Conservation (phyloP, 208 protist genomes). For the Acanthamoeba royreba region DNA sequence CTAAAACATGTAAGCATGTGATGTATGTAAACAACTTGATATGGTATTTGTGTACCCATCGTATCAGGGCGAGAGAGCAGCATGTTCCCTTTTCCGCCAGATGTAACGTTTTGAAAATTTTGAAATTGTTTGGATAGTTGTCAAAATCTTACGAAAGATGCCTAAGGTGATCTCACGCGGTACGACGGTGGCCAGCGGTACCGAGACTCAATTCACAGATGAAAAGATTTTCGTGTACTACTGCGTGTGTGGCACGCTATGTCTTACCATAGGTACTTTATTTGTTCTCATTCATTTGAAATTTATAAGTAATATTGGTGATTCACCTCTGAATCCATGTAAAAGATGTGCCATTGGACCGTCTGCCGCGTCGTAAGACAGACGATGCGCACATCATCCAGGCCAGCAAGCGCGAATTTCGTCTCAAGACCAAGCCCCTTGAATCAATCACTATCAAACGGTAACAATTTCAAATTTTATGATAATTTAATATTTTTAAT, state of each 20-base stretch:
- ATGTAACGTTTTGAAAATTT: too few relatives aligned
- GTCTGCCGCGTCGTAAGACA: neutral
- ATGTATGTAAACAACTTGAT: too few relatives aligned
- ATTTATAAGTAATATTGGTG: neutral
- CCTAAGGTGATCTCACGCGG: constrained; percentile 35
- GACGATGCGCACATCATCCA: neutral
- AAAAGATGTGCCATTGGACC: neutral
- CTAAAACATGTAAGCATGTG: too few relatives aligned
- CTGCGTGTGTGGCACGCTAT: neutral
- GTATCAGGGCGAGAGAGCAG: too few relatives aligned
- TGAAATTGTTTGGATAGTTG: too few relatives aligned
- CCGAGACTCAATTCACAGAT: constrained; percentile 5
- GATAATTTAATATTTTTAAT: too few relatives aligned
- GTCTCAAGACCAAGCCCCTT: neutral
- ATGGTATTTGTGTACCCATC: too few relatives aligned
- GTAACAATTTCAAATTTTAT: too few relatives aligned
- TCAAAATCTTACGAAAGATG: neutral
- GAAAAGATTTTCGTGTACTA: constrained; percentile 19
- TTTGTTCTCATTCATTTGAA: neutral
- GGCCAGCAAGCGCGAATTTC: neutral
- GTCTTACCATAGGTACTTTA: neutral
- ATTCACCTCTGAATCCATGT: neutral
- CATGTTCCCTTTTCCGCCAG: too few relatives aligned
- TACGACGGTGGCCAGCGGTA: neutral
- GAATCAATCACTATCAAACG: neutral